phyloP scores from a whole-genome alignment of 768 basidiomycete species.

The Fomitopsis serialis region DNA sequence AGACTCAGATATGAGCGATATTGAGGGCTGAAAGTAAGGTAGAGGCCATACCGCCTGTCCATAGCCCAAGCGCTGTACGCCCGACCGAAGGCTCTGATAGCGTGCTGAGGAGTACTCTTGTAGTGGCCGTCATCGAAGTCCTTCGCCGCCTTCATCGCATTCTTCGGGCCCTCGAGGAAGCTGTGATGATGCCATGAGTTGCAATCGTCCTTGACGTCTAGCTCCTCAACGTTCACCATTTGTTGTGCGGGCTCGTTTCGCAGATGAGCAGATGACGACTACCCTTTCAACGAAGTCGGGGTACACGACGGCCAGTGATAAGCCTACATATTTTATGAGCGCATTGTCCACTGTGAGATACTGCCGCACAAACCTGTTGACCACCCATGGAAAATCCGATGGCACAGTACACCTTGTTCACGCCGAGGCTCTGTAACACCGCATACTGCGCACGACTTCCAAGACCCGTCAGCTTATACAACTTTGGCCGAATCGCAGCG shows the following conservation, averaged over 20 bases:
- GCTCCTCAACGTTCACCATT: constrained; percentile 30
- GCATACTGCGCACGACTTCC: constrained; percentile 21
- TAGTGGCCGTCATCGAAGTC: constrained; percentile 51
- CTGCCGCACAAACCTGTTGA: constrained; percentile 18
- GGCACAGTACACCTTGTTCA: constrained; percentile 17
- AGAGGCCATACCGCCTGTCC: constrained; percentile 34
- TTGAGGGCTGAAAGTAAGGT: too few species aligned
- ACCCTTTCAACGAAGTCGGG: constrained; percentile 44
- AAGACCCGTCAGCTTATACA: background rate
- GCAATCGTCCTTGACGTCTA: background rate
- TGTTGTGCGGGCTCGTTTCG: constrained; percentile 47
- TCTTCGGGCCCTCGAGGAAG: constrained; percentile 52
- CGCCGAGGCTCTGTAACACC: constrained; percentile 20
- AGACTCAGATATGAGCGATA: background rate
- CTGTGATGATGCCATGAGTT: constrained; percentile 20
- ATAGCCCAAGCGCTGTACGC: constrained; percentile 51
- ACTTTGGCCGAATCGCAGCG: background rate
- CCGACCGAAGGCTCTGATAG: constrained; percentile 50
- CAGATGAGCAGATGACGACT: constrained; percentile 45
- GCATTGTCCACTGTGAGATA: background rate
- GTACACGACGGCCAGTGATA: constrained; percentile 52
- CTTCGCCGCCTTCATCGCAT: constrained; percentile 43
- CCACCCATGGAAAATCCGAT: constrained; percentile 26
- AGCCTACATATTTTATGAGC: constrained; percentile 26
- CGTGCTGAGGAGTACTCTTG: constrained; percentile 35